These are phyloP conservation scores for Eutypa lata DNA, from an alignment of 2,329 filamentous ascomycete genomes.

Conservation along the genomic window DNA sequence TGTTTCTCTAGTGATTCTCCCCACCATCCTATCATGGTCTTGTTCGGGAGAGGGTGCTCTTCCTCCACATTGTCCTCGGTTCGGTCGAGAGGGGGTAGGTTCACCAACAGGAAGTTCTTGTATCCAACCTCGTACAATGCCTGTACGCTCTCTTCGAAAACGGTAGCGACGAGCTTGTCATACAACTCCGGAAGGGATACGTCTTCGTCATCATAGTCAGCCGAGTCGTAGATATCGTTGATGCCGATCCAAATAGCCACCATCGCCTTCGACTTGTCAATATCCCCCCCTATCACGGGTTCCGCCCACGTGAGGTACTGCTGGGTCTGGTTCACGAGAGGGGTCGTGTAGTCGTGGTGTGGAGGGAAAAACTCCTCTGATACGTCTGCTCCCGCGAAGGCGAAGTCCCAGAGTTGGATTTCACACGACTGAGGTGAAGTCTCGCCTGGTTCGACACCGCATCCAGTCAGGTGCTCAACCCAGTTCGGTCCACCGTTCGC, in stretches of 20 bases:
- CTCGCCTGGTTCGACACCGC: slow-evolving; percentile 41
- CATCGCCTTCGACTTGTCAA: slow-evolving; percentile 36
- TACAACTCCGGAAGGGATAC: slow-evolving; percentile 44
- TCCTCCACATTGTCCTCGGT: slow-evolving; percentile 33
- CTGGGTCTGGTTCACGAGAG: slow-evolving; percentile 46
- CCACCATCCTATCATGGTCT: slow-evolving; percentile 42
- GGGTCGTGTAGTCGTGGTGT: slow-evolving; percentile 49
- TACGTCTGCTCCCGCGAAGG: slow-evolving; percentile 51
- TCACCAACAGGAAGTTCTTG: slow-evolving; percentile 49
- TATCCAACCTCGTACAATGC: slow-evolving; percentile 45
- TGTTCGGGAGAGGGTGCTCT: slow-evolving; percentile 38
- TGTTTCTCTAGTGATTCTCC: slow-evolving; percentile 29
- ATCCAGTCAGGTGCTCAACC: slow-evolving; percentile 51
- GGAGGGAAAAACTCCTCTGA: slow-evolving; percentile 41
- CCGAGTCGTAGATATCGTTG: slow-evolving; percentile 53
- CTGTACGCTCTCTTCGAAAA: slow-evolving; percentile 38
- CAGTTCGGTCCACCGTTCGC: slow-evolving; percentile 53
- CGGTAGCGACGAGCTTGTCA: slow-evolving; percentile 34
- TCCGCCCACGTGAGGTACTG: slow-evolving; percentile 46
- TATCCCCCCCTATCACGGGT: slow-evolving; percentile 30
- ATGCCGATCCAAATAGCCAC: slow-evolving; percentile 52
- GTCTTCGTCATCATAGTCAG: slow-evolving; percentile 34
- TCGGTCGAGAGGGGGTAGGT: slow-evolving; percentile 48
- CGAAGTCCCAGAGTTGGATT: slow-evolving; percentile 53
- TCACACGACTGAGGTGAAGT: slow-evolving; percentile 40